Base-by-base conservation (phyloP, 768 basidiomycete species). In the Pisolithus orientalis region DNA sequence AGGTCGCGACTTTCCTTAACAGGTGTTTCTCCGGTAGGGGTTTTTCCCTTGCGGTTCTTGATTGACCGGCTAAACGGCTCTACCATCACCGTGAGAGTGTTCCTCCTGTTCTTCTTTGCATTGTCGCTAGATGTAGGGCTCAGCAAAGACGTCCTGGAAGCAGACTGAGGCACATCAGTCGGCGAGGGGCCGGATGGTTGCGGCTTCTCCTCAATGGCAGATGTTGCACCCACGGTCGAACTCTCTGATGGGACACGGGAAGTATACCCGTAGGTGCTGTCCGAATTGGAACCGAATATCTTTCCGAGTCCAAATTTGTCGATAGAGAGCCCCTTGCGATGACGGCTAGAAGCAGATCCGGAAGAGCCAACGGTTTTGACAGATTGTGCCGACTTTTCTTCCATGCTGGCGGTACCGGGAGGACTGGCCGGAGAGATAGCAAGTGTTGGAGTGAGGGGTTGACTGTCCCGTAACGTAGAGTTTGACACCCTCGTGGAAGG, bases 61-160 rank as follows among this genome's bases (percentile, higher is more conserved):
- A 72, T 67, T 14, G 52, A 73, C 39, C 82, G 76, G 50, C 75
- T 78, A 57, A 93, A 72, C 6, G 88, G 87, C 62, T 90, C 87
- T 2, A 90, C 87, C 82, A 93, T 90, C 39, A 94, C 80, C 0
- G 86, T 91, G 56, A 96, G 75, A 0, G 93, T 94, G 68, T 89
- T 93, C 59, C 91, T 71, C 62, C 85, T 75, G 55, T 70, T 75
- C 68, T 83, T 83, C 74, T 82, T 90, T 21, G 62, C 59, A 7
- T 62, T 61, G 24, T 63, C 60, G 37, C 60, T 44, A 29, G 67
- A 64, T 16, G 62, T 61, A 0, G 75, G 75, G 49, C 71, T 74
- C 50, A 76, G 59, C 6, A 76, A 60, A 6, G 65, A 51, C 3
- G 65, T 58, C 53, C 65, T 65, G 53, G 58, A 37, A 4, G 62